Percentiles rank a stretch among this genome's conserved stretches.
Evolutionary conservation across 768 basidiomycete species (phyloP).

Genomic region (Calocybe gangraenosa): DNA sequence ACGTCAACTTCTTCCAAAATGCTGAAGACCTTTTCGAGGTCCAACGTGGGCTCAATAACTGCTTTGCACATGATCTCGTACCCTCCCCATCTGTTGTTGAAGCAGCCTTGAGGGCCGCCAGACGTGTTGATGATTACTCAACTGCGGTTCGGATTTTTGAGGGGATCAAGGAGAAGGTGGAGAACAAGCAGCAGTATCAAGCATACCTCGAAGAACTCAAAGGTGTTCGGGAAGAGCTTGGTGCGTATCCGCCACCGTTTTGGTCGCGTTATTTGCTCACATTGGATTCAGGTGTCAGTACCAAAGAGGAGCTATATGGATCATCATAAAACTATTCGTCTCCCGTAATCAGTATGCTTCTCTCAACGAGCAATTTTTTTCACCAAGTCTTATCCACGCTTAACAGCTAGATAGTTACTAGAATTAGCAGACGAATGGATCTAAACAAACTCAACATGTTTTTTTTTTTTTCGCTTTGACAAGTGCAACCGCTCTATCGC

Average conservation of each 20-base stretch:
- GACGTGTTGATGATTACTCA: constrained; percentile 94
- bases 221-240: constrained; percentile 85
- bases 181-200: constrained; percentile 94
- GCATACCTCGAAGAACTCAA: constrained; percentile 91
- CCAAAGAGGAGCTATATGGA: constrained; percentile 43
- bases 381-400: background rate
- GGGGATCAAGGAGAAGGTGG: constrained; percentile 95
- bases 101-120: constrained; percentile 80
- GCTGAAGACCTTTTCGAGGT: constrained; percentile 98
- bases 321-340: constrained; percentile 23
- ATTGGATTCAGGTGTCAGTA: constrained; percentile 28
- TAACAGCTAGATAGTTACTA: constrained; percentile 16
- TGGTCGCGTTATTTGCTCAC: background rate
- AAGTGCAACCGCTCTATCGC: background rate
- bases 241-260: constrained; percentile 36
- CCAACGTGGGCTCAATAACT: constrained; percentile 98
- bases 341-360: constrained; percentile 12
- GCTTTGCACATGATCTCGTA: constrained; percentile 97
- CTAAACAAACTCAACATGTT: constrained; percentile 4
- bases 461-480: background rate
- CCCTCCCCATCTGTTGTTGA: constrained; percentile 81
- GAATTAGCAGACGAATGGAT: constrained; percentile 11
- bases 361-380: background rate
- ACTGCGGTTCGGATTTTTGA: constrained; percentile 96
- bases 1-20: constrained; percentile 88